Evolutionary conservation across 495 filamentous ascomycete species (phyloP), one percentile per base, ranked within the genome.

Genomic region (Penicillium robsamsonii): DNA sequence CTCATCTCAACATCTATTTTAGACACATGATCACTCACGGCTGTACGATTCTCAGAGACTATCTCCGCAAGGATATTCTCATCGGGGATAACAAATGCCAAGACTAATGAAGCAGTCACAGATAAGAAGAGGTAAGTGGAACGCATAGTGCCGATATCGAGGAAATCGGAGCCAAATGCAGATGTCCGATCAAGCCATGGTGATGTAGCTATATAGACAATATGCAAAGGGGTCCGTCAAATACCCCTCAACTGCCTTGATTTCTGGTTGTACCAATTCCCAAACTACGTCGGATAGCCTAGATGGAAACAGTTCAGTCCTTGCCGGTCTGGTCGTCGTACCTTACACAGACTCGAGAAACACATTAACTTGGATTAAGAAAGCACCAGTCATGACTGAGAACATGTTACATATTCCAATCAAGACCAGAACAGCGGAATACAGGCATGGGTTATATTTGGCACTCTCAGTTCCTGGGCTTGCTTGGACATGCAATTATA

Each of bases 71-170:
- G 62, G 4, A 77, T 69, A 29, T 73, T 66, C 49, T 81, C 72
- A 38, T 85, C 79, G 11, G 83, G 84, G 46, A 87, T 73, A 35
- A 89, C 79, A 57, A 90, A 72, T 30, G 83, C 85, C 25, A 79
- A 68, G 53, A 74, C 72, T 9, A 82, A 56, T 15, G 79, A 78
- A 49, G 74, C 78, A 18, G 86, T 66, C 53, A 81, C 80, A 56
- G 87, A 59, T 6, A 87, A 33, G 57, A 75, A 55, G 55, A 66
- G 54, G 65, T 41, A 27, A 22, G 46, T 37, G 31, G 81, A 63
- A 71, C 77, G 78, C 81, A 83, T 84, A 37, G 20, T 67, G 45
- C 29, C 45, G 55, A 38, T 20, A 35, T 18, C 18, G 25, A 31
- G 27, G 22, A 15, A 49, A 38, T 18, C 41, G 22, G 30, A 54